These are phyloP conservation scores for Ramalina intermedia DNA, from an alignment of 495 filamentous ascomycete species.

Conservation along the genomic window DNA sequence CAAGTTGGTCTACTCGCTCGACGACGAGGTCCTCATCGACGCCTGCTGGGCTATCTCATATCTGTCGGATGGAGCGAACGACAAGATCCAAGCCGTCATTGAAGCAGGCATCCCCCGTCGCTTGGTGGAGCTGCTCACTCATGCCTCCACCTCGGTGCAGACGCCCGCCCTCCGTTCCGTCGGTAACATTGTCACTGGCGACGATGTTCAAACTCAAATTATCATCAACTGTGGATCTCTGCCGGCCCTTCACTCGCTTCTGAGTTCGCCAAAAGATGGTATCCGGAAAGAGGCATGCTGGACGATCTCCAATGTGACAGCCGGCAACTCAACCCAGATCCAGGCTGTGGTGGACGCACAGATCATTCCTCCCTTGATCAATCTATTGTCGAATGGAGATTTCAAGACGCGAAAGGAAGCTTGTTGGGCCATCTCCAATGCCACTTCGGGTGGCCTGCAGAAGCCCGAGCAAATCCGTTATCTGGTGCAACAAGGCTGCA, in stretches of 20 bases:
- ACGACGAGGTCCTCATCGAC: slow-evolving; percentile 97
- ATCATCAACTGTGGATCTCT: slow-evolving; percentile 98
- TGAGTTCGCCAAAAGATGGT: slow-evolving; percentile 94
- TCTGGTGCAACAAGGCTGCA: slow-evolving; percentile 82
- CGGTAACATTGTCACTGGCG: slow-evolving; percentile 97
- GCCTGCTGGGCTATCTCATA: slow-evolving; percentile 99
- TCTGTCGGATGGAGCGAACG: slow-evolving; percentile 95
- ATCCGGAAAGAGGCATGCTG: slow-evolving; percentile 99
- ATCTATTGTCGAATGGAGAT: slow-evolving; percentile 88
- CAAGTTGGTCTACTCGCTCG: slow-evolving; percentile 95
- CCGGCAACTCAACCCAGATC: slow-evolving; percentile 95
- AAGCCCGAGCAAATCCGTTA: slow-evolving; percentile 98
- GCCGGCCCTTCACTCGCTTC: slow-evolving; percentile 76
- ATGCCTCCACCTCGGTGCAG: slow-evolving; percentile 97
- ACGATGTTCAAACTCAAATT: slow-evolving; percentile 97
- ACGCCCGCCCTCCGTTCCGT: slow-evolving; percentile 95
- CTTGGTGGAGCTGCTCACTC: slow-evolving; percentile 93
- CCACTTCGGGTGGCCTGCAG: slow-evolving; percentile 91
- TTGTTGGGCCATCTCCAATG: slow-evolving; percentile 99
- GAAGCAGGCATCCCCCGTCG: slow-evolving; percentile 96
- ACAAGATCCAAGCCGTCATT: slow-evolving; percentile 99
- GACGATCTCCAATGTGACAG: slow-evolving; percentile 99
- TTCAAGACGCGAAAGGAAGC: slow-evolving; percentile 99
- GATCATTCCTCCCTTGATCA: slow-evolving; percentile 91
- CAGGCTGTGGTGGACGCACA: slow-evolving; percentile 93